Evolutionary conservation across 352 stramenopile species (phyloP).

Genomic region (Phytophthora capsici): DNA sequence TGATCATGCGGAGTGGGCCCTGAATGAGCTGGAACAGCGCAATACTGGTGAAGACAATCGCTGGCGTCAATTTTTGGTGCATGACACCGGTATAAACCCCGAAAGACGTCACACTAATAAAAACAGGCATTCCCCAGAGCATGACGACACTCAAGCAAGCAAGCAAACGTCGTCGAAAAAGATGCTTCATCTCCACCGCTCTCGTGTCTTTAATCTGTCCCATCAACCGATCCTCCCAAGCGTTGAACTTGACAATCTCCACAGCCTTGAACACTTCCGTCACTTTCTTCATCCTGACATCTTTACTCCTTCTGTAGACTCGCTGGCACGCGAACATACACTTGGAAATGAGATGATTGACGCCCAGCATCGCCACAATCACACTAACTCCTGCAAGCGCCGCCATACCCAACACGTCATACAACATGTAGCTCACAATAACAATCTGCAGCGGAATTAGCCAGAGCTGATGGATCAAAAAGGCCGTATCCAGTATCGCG

Average conservation of each 20-base stretch:
- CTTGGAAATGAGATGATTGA: slow-evolving; percentile 47
- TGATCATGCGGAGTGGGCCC: slow-evolving; percentile 55
- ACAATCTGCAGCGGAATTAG: slow-evolving; percentile 60
- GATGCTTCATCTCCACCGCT: slow-evolving; percentile 40
- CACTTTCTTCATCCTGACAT: slow-evolving; percentile 62
- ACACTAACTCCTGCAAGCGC: slow-evolving; percentile 48
- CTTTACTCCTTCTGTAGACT: slow-evolving; percentile 45
- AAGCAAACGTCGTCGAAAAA: slow-evolving; percentile 37
- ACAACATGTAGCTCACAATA: slow-evolving; percentile 54
- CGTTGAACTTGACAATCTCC: slow-evolving; percentile 94
- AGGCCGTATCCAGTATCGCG: slow-evolving; percentile 45
- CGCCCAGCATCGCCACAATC: slow-evolving; percentile 40
- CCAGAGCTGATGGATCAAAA: slow-evolving; percentile 68
- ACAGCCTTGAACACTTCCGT: slow-evolving; percentile 78
- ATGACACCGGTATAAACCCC: slow-evolving; percentile 48
- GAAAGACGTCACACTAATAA: slow-evolving; percentile 57
- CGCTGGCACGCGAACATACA: slow-evolving; percentile 39
- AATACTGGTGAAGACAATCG: slow-evolving; percentile 70
- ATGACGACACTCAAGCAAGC: slow-evolving; percentile 46
- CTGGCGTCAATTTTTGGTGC: slow-evolving; percentile 88
- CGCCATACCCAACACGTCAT: slow-evolving; percentile 45
- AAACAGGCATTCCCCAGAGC: slow-evolving; percentile 55
- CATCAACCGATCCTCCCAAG: slow-evolving; percentile 88
- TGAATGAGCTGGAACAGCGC: slow-evolving; percentile 84
- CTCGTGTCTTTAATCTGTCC: slow-evolving; percentile 53